Conservation (phyloP, 169 alveolate species). For the Eimeria sp. region DNA sequence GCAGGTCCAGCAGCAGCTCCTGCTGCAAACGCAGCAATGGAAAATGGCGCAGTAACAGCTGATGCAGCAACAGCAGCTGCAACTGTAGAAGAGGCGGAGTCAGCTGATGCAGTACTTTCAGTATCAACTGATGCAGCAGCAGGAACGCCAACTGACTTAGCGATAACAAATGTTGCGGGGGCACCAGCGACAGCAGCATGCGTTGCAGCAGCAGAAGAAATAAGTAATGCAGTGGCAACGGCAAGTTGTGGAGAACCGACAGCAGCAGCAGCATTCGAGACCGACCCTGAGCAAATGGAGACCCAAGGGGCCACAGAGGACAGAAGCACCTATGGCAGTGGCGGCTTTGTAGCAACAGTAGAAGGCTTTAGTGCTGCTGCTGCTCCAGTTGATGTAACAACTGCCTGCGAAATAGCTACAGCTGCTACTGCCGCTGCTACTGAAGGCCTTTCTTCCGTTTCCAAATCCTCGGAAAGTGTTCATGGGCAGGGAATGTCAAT, state of each 20-base stretch:
- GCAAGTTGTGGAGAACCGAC: neutral
- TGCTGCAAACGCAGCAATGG: neutral
- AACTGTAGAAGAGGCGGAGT: neutral
- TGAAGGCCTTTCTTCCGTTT: neutral
- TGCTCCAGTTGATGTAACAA: neutral
- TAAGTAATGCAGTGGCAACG: neutral
- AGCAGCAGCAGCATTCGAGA: neutral
- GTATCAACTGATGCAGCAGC: slow-evolving; percentile 14
- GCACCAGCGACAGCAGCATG: slow-evolving; percentile 13
- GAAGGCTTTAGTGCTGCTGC: neutral
- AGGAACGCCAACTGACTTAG: neutral
- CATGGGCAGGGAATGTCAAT: neutral
- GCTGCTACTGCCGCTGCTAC: neutral
- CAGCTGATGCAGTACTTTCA: slow-evolving; percentile 8
- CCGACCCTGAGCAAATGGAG: neutral
- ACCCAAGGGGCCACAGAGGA: neutral
- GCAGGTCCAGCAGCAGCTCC: neutral
- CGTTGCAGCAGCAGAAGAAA: slow-evolving; percentile 3
- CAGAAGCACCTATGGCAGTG: neutral
- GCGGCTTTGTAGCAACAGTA: neutral
- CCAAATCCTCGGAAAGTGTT: neutral
- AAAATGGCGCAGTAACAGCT: neutral
- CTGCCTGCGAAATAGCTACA: neutral
- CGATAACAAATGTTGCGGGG: neutral
- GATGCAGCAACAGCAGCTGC: neutral